These are phyloP conservation scores for Annulohypoxylon moriforme DNA, from an alignment of 495 filamentous ascomycete genomes.

Conservation along the genomic window DNA sequence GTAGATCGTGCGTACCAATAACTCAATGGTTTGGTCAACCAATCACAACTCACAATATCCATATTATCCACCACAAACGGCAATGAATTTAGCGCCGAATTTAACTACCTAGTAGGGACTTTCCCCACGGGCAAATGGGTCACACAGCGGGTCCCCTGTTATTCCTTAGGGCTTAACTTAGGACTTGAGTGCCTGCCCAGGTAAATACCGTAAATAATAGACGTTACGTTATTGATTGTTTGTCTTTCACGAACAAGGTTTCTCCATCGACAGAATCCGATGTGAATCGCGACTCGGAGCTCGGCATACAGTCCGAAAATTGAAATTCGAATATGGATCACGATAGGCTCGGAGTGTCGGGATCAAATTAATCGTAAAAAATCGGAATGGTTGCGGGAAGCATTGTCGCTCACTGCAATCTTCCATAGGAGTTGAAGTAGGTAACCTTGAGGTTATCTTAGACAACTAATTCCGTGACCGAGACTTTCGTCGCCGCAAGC, in stretches of 20 bases:
- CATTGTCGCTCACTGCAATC: conserved; percentile 36
- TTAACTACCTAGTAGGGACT: conserved; percentile 15
- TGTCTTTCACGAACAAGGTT: no score
- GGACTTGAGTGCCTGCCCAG: no score
- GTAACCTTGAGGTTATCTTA: conserved; percentile 37
- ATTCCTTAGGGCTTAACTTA: neutral
- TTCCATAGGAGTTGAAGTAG: conserved; percentile 38
- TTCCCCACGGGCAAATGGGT: no score
- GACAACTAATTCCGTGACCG: conserved; percentile 36
- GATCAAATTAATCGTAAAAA: neutral
- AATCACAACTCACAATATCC: conserved; percentile 26
- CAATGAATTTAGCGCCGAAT: conserved; percentile 32
- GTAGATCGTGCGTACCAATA: no score
- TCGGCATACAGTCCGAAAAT: neutral
- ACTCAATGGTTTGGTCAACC: no score
- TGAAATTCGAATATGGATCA: neutral
- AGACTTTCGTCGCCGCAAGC: conserved; percentile 1
- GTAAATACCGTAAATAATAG: no score
- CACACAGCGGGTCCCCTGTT: neutral
- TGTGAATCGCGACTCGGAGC: neutral
- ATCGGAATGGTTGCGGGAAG: conserved; percentile 13
- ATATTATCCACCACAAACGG: conserved; percentile 42
- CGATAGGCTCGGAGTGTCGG: conserved; percentile 20
- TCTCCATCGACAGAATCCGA: no score
- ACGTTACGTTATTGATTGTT: no score